Evolutionary conservation across 2,329 filamentous ascomycete genomes (phyloP).

Genomic region (Talaromyces sp.): DNA sequence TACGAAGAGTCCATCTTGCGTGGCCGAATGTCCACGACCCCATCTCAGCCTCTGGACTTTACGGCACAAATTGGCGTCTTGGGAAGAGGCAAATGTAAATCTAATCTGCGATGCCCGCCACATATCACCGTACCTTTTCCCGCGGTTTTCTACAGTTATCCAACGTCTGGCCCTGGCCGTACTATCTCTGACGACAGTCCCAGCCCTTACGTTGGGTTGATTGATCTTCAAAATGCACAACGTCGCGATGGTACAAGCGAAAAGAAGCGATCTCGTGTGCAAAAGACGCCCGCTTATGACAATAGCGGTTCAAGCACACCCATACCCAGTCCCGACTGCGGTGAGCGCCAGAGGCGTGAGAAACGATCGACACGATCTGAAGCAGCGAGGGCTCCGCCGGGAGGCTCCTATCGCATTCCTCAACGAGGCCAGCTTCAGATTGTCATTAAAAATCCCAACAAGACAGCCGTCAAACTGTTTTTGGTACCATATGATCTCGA

Average conservation of each 20-base stretch:
- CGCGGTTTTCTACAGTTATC: constrained; percentile 94
- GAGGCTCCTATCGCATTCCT: constrained; percentile 89
- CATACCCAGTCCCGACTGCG: constrained; percentile 21
- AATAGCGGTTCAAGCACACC: constrained; percentile 6
- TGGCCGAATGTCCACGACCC: constrained; percentile 93
- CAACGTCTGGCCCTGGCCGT: constrained; percentile 60
- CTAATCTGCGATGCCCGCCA: constrained; percentile 76
- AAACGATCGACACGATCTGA: constrained; percentile 59
- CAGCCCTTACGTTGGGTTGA: constrained; percentile 90
- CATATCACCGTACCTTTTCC: constrained; percentile 90
- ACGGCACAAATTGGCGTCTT: constrained; percentile 92
- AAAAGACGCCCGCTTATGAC: constrained; percentile 18
- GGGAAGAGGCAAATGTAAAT: constrained; percentile 82
- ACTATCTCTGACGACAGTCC: constrained; percentile 75
- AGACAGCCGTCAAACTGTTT: constrained; percentile 95
- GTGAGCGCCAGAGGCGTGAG: constrained; percentile 46
- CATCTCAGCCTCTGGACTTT: constrained; percentile 88
- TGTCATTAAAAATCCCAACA: constrained; percentile 96
- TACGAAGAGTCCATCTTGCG: constrained; percentile 96
- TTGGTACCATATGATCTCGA: constrained; percentile 86
- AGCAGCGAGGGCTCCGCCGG: constrained; percentile 66
- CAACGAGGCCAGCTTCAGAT: constrained; percentile 93
- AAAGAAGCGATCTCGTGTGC: constrained; percentile 32
- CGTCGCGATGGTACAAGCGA: constrained; percentile 43
- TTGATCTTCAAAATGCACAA: constrained; percentile 83